These are phyloP conservation scores for Neltuma alba DNA, from an alignment of 306 rosid species.

Conservation along the genomic window DNA sequence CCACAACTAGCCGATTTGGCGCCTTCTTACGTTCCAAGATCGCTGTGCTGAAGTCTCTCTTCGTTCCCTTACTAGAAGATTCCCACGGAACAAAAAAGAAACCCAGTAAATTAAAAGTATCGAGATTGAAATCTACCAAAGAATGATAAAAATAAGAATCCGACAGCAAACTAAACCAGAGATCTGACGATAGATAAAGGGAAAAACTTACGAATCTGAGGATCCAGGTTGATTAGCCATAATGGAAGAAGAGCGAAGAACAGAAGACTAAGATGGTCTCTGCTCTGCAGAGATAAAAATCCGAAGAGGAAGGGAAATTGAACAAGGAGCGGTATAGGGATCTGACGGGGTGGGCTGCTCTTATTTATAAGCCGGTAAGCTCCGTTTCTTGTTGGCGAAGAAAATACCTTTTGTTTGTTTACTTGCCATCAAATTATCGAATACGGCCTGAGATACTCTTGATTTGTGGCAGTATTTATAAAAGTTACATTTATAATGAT, in stretches of 20 bases:
- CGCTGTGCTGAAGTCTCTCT: conserved; percentile 88
- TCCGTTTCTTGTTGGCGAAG: conserved; percentile 78
- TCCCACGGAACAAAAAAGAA: background rate
- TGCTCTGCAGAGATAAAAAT: conserved; percentile 25
- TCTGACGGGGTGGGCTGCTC: conserved; percentile 33
- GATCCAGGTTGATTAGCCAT: conserved; percentile 84
- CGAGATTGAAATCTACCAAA: background rate
- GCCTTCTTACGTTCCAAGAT: conserved; percentile 94
- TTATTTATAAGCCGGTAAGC: conserved; percentile 48
- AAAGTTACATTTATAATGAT: no score
- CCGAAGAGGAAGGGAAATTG: conserved; percentile 14
- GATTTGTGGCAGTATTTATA: no score
- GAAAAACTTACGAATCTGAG: conserved; percentile 72
- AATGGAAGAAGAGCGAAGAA: background rate
- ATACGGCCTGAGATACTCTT: background rate
- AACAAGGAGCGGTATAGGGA: conserved; percentile 25
- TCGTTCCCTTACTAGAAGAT: conserved; percentile 74
- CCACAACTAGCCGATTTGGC: conserved; percentile 86
- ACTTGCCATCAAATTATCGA: conserved; percentile 21
- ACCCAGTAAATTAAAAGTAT: background rate
- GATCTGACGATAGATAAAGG: conserved; percentile 33
- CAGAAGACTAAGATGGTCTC: background rate
- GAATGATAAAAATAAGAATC: background rate
- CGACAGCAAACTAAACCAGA: background rate
- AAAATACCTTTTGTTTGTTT: conserved; percentile 38